Percentiles rank a stretch among this genome's conserved stretches.
Conservation (phyloP, 208 protist species). For the Trypanosoma cruzi region DNA sequence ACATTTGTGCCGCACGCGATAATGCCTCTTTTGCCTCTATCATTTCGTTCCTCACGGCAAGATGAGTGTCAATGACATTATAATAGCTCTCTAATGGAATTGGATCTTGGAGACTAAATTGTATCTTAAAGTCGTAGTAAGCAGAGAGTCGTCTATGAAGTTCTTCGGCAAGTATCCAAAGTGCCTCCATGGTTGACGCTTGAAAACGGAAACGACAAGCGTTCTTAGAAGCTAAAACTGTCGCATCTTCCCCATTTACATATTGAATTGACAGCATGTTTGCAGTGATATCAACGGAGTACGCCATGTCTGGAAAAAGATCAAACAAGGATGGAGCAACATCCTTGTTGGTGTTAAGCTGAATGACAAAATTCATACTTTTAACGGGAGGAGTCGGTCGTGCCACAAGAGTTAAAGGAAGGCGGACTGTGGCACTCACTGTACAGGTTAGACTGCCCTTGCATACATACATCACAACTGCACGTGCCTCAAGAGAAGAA, state of each 20-base stretch:
- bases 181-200: slow-evolving; percentile 76
- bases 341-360: slow-evolving; percentile 89
- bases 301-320: slow-evolving; percentile 87
- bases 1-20: slow-evolving; percentile 58
- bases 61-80: slow-evolving; percentile 82
- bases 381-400: slow-evolving; percentile 67
- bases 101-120: slow-evolving; percentile 68
- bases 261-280: slow-evolving; percentile 88
- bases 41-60: slow-evolving; percentile 64
- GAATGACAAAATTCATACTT: slow-evolving; percentile 72
- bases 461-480: slow-evolving; percentile 51
- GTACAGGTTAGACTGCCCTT: slow-evolving; percentile 37
- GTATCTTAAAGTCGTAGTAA: slow-evolving; percentile 41
- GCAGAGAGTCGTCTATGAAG: slow-evolving; percentile 51
- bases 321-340: slow-evolving; percentile 65
- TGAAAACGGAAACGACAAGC: slow-evolving; percentile 89
- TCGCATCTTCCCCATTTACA: slow-evolving; percentile 86
- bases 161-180: slow-evolving; percentile 86
- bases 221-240: slow-evolving; percentile 93
- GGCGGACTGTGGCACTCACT: slow-evolving; percentile 26
- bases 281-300: slow-evolving; percentile 32
- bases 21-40: slow-evolving; percentile 38
- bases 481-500: slow-evolving; percentile 63
- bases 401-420: slow-evolving; percentile 79
- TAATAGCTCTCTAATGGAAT: slow-evolving; percentile 83